Conservation (phyloP, 169 alveolate species). For the Babesia sp. region DNA sequence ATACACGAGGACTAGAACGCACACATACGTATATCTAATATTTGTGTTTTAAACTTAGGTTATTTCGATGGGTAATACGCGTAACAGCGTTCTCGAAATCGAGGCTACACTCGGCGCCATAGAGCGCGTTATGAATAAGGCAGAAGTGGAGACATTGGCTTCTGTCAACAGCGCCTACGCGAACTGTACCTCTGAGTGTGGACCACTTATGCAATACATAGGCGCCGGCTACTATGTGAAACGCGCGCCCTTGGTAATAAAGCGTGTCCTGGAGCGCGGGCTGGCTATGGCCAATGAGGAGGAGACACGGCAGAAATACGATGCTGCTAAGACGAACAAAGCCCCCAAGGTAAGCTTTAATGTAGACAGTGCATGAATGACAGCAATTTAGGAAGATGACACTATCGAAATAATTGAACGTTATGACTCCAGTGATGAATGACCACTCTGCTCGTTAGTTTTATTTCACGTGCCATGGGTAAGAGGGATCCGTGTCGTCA, state of each 20-base stretch:
- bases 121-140: conserved; percentile 9
- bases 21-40: neutral
- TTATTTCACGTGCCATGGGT: neutral
- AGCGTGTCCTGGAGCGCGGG: neutral
- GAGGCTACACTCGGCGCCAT: conserved; percentile 19
- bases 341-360: neutral
- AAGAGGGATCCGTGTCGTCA: neutral
- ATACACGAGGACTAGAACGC: conserved; percentile 11
- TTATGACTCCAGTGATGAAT: conserved; percentile 37
- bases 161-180: conserved; percentile 21
- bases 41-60: neutral
- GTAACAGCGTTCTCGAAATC: neutral
- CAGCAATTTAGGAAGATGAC: conserved; percentile 15
- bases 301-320: neutral
- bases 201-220: conserved; percentile 38
- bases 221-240: conserved; percentile 45
- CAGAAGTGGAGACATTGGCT: conserved; percentile 16
- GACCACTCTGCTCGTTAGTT: neutral
- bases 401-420: conserved; percentile 54
- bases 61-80: neutral
- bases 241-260: conserved; percentile 30
- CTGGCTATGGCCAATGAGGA: neutral
- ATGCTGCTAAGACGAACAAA: neutral
- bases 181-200: conserved; percentile 18
- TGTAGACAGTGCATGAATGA: neutral